Base-by-base conservation (phyloP, 73 alveolate species). In the Stentor roeselii region DNA sequence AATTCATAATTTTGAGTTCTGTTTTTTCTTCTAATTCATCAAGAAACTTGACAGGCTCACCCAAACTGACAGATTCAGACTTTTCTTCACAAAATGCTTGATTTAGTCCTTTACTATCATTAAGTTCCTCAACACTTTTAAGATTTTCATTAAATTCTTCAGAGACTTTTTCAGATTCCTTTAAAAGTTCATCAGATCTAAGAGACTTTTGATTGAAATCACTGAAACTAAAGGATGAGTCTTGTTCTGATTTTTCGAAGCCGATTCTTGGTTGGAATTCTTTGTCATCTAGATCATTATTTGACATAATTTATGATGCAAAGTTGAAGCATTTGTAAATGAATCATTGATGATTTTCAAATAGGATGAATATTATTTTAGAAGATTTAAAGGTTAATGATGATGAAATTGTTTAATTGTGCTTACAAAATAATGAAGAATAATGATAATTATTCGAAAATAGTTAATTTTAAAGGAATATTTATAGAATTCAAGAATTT, bases 41-140 rank as follows among this genome's bases (percentile, higher is more conserved):
- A n/a, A n/a, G n/a, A n/a, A n/a, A n/a, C n/a, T n/a, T n/a, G n/a
- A n/a, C n/a, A n/a, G n/a, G n/a, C n/a, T n/a, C n/a, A n/a, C n/a
- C n/a, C n/a, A n/a, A n/a, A n/a, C n/a, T n/a, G n/a, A 50, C 67
- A 50, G 67, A 50, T 50, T 50, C 67, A 50, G 67, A 50, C 21
- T 50, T 50, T 21, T 50, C 67, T 50, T 50, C 67, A 50, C 21
- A 50, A 50, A 50, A 50, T 50, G 67, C 67, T 11, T 50, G 67
- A 50, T 50, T 50, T 11, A 50, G 67, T 50, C 67, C 67, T 50
- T 50, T 6, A 50, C 67, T 50, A 11, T 50, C 67, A 50, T 50
- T 50, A 50, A 11, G 30, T 50, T 50, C 67, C 21, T 50, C 67
- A 50, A 6, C 6, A 11, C 67, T 50, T 50, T 50, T 50, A 21